Base-by-base conservation (phyloP, 202 grass and related monocot species). In the Elaeis oleifera region DNA sequence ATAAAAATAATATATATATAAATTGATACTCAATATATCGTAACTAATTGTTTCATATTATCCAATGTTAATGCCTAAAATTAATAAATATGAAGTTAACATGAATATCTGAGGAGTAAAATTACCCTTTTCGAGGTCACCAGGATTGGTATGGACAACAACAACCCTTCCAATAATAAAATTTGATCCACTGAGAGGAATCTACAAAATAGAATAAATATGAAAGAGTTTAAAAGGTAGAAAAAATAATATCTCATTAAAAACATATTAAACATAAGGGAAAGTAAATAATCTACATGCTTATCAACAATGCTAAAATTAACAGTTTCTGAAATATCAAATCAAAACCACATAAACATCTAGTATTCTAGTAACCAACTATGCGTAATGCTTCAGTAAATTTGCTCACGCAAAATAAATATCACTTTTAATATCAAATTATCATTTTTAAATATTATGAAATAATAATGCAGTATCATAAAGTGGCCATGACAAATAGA, bases 61-160 rank as follows among this genome's bases (percentile, higher is more conserved):
- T 20, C 20, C 20, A 20, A 20, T 20, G 20, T 20, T 29, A 29
- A 29, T 29, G 2, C 5, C 27, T 29, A 5, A 29, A 29, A 29
- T 1, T 29, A 29, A 29, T 64, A 18, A 50, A 64, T 49, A 29
- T 29, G 27, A 29, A 29, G 27, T 29, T 29, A 29, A 29, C 27
- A 29, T 4, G 3, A 29, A 29, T 29, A 29, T 29, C 5, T 29
- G 1, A 26, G 20, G 55, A 54, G 51, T 20, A 5, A 36, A 54
- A 1, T 54, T 67, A 67, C 50, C 64, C 51, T 67, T 67, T 18
- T 50, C 64, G 13, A 67, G 31, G 31, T 67, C 64, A 67, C 54
- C 64, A 54, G 64, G 64, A 18, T 67, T 51, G 31, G 51, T 50
- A 54, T 67, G 64, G 18, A 67, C 64, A 54, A 67, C 64, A 67